Percentiles rank a stretch among this genome's conserved stretches.
Conservation (phyloP, 306 rosid genomes). For the Dicorynia guianensis region DNA sequence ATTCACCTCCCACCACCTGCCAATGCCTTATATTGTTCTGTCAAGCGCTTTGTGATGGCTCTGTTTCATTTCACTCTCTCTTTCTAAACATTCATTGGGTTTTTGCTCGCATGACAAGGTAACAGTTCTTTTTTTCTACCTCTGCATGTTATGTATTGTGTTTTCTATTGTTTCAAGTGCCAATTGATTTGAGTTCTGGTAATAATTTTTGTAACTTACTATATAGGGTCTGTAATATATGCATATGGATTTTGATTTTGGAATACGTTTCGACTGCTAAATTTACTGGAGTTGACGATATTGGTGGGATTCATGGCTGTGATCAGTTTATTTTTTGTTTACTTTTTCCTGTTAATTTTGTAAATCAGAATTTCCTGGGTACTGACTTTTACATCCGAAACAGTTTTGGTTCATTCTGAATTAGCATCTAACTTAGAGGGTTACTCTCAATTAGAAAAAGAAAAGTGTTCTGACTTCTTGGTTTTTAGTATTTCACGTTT, state of each 20-base stretch:
- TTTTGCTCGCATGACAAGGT: constrained; percentile 49
- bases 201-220: constrained; percentile 18
- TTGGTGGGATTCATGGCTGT: constrained; percentile 22
- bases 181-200: constrained; percentile 28
- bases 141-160: not conserved
- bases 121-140: constrained; percentile 32
- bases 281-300: constrained; percentile 6
- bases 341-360: not conserved
- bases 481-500: constrained; percentile 23
- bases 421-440: not conserved
- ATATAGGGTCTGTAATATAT: constrained; percentile 1
- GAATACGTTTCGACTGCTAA: constrained; percentile 28
- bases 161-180: constrained; percentile 4
- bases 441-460: not conserved
- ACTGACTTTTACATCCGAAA: not conserved
- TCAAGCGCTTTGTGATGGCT: constrained; percentile 30
- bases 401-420: constrained; percentile 5
- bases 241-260: not conserved
- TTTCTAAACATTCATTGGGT: constrained; percentile 30
- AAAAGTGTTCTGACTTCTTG: constrained; percentile 10
- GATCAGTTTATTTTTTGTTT: constrained; percentile 16
- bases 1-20: constrained; percentile 19
- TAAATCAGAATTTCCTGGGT: constrained; percentile 8
- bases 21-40: constrained; percentile 21
- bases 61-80: constrained; percentile 42